Conservation (phyloP, 805 yeast genomes). For the Hermanozyma aechmeae region DNA sequence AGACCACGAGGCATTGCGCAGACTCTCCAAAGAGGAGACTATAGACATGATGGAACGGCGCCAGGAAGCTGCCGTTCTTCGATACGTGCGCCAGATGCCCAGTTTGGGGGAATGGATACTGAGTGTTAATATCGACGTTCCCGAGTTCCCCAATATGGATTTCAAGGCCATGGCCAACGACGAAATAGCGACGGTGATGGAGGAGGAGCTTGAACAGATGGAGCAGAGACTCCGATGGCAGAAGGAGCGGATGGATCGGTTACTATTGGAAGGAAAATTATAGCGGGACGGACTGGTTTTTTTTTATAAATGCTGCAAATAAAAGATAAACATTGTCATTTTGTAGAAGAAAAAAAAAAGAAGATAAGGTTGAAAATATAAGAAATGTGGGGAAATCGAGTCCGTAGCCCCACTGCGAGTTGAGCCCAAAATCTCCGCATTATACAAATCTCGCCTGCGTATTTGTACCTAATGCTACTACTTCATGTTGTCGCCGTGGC, state of each 20-base stretch:
- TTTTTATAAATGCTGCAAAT: neutral
- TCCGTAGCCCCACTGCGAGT: too few species aligned
- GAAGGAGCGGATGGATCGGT: constrained; percentile 1
- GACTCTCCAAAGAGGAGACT: constrained; percentile 28
- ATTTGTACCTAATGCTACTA: too few species aligned
- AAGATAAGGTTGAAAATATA: too few species aligned
- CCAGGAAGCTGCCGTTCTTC: constrained; percentile 66
- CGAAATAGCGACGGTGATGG: constrained; percentile 5
- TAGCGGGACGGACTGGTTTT: too few species aligned
- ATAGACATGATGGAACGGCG: constrained; percentile 61
- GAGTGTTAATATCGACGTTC: neutral
- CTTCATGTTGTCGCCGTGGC: too few species aligned
- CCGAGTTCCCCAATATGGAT: neutral
- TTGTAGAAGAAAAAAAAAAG: too few species aligned
- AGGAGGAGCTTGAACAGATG: constrained; percentile 3
- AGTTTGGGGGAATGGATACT: constrained; percentile 16
- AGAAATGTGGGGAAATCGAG: too few species aligned
- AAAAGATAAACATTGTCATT: neutral
- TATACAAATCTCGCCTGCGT: too few species aligned
- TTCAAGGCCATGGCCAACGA: constrained; percentile 2
- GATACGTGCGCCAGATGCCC: constrained; percentile 54
- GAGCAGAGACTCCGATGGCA: constrained; percentile 4
- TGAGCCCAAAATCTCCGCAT: too few species aligned
- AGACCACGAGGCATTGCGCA: too few species aligned
- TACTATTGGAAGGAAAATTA: too few species aligned